Evolutionary conservation across 768 basidiomycete genomes (phyloP), one percentile per base, ranked within the genome.

Genomic region (Tremella yokohamensis): DNA sequence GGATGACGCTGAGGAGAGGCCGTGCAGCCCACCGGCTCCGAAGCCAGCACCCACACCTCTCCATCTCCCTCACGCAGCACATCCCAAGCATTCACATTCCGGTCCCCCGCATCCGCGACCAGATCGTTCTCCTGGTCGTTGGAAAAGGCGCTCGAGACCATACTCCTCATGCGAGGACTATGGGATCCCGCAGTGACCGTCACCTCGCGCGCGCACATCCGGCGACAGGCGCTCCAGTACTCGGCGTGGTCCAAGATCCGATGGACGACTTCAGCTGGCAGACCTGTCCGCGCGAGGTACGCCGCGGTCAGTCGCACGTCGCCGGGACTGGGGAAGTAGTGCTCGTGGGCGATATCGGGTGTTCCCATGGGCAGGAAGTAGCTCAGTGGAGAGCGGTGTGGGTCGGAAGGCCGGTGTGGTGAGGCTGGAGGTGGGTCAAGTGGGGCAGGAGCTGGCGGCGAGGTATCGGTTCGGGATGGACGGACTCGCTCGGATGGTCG

Each of bases 1-100:
- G n/a, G n/a, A n/a, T n/a, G n/a, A 34, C 52, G 16, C 47, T 26
- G 38, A 49, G 34, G 12, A 11, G 9, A 18, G 13, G 39, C 56
- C 4, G 19, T 54, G 54, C 69, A 72, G 11, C 70, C 70, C 2
- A 72, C 52, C 11, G 62, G 67, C 22, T 51, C 53, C 11, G 59
- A 57, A 20, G 53, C 40, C 16, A 72, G 53, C 50, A 65, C 67
- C 70, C 70, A 72, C 0, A 63, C 51, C 40, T 64, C 42, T 2
- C 70, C 70, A 6, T 26, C 19, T 12, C 19, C 29, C 29, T 34
- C 29, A 18, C 42, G n/a, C n/a, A 18, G n/a, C 42, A 45, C n/a
- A 16, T 22, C 22, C 42, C 42, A 45, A 40, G 39, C 39, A 40
- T 40, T 18, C 22, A 4, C 22, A 16, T 18, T 22, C 22, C 42